These are phyloP conservation scores for Trifolium pratense DNA, from an alignment of 306 rosid genomes.

Conservation along the genomic window DNA sequence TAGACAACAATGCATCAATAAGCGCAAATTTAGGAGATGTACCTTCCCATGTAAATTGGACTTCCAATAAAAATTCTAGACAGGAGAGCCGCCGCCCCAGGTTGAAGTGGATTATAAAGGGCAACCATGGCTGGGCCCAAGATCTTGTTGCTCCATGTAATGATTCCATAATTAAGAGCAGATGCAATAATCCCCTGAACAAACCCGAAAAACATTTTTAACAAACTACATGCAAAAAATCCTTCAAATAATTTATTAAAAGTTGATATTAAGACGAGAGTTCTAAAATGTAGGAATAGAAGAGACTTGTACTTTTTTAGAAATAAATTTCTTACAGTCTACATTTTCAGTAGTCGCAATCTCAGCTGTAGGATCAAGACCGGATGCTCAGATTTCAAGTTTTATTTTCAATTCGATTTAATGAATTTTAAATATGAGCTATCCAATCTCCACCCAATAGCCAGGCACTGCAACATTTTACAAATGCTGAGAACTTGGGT, in stretches of 20 bases:
- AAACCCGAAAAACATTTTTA: conserved; percentile 24
- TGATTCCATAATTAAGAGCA: conserved; percentile 91
- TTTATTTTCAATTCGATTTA: background rate
- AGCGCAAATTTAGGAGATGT: conserved; percentile 38
- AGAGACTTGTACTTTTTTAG: conserved; percentile 19
- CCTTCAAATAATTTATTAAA: conserved; percentile 13
- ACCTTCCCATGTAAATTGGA: conserved; percentile 96
- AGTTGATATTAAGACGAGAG: conserved; percentile 12
- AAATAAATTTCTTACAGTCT: background rate
- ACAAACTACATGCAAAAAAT: conserved; percentile 19
- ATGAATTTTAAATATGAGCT: conserved; percentile 5
- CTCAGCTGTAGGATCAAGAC: conserved; percentile 5
- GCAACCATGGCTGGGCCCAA: conserved; percentile 97
- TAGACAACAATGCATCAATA: conserved; percentile 4
- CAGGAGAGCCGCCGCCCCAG: conserved; percentile 80
- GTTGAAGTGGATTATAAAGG: conserved; percentile 96
- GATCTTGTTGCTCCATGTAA: conserved; percentile 94
- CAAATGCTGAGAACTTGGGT: background rate
- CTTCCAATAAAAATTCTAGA: conserved; percentile 93
- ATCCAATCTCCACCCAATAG: conserved; percentile 1
- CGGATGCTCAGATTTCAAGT: background rate
- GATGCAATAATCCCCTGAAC: conserved; percentile 87
- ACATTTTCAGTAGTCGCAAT: background rate
- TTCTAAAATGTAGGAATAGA: conserved; percentile 29
- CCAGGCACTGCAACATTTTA: background rate